Percentiles rank a stretch among this genome's conserved stretches.
These are phyloP conservation scores for Elongisporangium undulatum DNA, from an alignment of 352 stramenopile species.

Conservation along the genomic window DNA sequence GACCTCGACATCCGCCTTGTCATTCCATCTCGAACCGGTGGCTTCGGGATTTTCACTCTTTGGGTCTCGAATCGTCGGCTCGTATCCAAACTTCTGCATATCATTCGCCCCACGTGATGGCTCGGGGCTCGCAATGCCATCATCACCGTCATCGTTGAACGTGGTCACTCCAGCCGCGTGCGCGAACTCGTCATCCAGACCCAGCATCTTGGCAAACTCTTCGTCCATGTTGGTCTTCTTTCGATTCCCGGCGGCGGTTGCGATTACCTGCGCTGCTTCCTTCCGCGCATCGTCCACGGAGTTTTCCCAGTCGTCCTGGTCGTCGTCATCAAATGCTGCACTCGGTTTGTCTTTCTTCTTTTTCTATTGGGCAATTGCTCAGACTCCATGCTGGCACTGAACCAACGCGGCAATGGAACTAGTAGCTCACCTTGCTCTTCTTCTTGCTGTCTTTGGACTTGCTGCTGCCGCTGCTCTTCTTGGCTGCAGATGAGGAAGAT, in stretches of 20 bases:
- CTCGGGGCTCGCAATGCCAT: constrained; percentile 7
- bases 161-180: constrained; percentile 1
- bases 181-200: constrained; percentile 34
- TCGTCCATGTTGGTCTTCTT: constrained; percentile 46
- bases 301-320: constrained; percentile 16
- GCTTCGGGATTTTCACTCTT: background rate
- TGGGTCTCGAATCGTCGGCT: constrained; percentile 11
- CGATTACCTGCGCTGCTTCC: constrained; percentile 19
- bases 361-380: constrained; percentile 19
- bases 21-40: background rate
- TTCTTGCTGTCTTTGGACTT: constrained; percentile 27
- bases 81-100: constrained; percentile 1
- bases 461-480: constrained; percentile 11
- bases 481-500: constrained; percentile 3
- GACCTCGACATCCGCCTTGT: background rate
- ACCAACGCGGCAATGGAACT: background rate
- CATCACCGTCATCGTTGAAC: constrained; percentile 6
- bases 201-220: constrained; percentile 68
- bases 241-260: constrained; percentile 17
- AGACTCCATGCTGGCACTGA: constrained; percentile 13
- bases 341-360: constrained; percentile 41
- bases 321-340: constrained; percentile 22
- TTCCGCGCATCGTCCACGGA: constrained; percentile 6
- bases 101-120: background rate
- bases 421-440: constrained; percentile 11